Evolutionary conservation across 2,329 filamentous ascomycete genomes (phyloP).

Genomic region (Penicillium aurantiogriseum): DNA sequence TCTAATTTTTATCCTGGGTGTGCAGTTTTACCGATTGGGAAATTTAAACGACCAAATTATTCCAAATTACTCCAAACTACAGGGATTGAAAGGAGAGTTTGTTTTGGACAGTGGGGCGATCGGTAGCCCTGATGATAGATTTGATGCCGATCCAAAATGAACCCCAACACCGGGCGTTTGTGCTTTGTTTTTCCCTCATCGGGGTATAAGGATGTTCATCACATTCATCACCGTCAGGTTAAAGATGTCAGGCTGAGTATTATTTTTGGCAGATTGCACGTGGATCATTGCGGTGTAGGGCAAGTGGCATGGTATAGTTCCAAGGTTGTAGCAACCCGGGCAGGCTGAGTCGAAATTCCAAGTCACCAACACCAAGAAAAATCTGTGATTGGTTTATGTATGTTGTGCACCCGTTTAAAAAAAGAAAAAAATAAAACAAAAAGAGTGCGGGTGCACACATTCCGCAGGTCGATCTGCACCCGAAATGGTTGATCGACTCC

Average conservation of each 20-base stretch:
- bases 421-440: too few relatives aligned
- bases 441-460: not conserved
- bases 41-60: not conserved
- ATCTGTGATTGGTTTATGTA: not conserved
- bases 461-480: not conserved
- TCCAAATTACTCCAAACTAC: not conserved
- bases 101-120: constrained; percentile 3
- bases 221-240: not conserved
- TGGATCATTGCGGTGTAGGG: not conserved
- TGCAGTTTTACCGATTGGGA: not conserved
- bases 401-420: not conserved
- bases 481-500: not conserved
- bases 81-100: not conserved
- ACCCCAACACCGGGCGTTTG: not conserved
- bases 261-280: constrained; percentile 7
- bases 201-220: not conserved
- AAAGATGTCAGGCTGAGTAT: not conserved
- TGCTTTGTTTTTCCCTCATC: not conserved
- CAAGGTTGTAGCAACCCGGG: not conserved
- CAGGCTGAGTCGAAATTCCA: not conserved
- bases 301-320: not conserved
- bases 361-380: not conserved
- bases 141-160: constrained; percentile 1
- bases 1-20: not conserved
- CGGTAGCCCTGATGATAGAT: not conserved